Evolutionary conservation across 2,329 filamentous ascomycete genomes (phyloP).

Genomic region (Xylaria sp.): DNA sequence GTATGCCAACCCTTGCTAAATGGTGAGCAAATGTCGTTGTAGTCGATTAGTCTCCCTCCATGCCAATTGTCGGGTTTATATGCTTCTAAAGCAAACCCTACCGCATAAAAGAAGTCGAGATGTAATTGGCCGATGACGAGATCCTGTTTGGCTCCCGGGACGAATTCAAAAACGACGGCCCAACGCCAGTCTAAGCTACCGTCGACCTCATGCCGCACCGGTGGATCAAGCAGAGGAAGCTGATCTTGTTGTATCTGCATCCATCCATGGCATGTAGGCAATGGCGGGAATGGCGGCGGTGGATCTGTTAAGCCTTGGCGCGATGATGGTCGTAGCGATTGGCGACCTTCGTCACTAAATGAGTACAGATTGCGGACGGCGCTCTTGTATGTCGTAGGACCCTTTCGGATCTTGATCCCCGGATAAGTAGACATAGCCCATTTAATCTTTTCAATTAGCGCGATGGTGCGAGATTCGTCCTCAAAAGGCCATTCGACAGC

Average conservation of each 20-base stretch:
- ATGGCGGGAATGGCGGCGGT: conserved; percentile 2
- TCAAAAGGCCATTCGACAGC: conserved; percentile 8
- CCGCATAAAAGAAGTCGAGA: conserved; percentile 10
- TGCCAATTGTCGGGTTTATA: conserved; percentile 15
- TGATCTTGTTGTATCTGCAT: conserved; percentile 7
- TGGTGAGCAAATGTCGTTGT: conserved; percentile 10
- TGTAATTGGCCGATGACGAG: conserved; percentile 2
- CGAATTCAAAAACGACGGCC: conserved; percentile 4
- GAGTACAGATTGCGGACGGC: neutral
- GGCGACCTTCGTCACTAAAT: conserved; percentile 11
- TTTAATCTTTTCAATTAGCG: conserved; percentile 10
- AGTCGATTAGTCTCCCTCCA: conserved; percentile 1
- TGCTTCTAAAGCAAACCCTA: conserved; percentile 7
- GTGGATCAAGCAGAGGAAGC: conserved; percentile 5
- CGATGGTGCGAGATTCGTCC: conserved; percentile 11
- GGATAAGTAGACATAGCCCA: conserved; percentile 6
- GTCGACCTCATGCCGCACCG: neutral
- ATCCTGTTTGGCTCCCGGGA: conserved; percentile 1
- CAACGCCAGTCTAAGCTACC: conserved; percentile 4
- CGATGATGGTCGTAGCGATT: neutral
- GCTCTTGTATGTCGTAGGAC: neutral
- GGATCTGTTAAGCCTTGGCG: conserved; percentile 2
- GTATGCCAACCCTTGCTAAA: conserved; percentile 5
- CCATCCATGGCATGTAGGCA: conserved; percentile 6
- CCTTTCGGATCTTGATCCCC: conserved; percentile 3